Base-by-base conservation (phyloP, 768 basidiomycete genomes). In the Hericium erinaceus region DNA sequence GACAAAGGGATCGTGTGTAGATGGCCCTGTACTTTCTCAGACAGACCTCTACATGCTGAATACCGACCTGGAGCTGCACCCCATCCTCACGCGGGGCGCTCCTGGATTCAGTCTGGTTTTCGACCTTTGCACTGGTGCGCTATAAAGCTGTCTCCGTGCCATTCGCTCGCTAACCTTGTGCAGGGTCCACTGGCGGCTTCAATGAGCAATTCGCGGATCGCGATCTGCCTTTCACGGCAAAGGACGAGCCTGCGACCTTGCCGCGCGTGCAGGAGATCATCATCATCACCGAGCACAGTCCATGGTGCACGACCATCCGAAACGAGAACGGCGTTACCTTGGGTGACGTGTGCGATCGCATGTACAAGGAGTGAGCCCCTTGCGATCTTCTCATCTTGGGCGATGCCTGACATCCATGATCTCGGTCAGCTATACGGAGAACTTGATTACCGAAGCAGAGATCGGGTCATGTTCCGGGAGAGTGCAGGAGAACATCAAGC, bases 1-100 rank as follows among this genome's bases (percentile, higher is more conserved):
- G n/a, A 22, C 16, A 15, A 7, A 22, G n/a, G n/a, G n/a, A n/a
- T 1, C 6, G 16, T 22, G 7, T n/a, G 7, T 51, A 91, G 88
- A 92, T 69, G 89, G 88, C 0, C 90, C 90, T 5, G 81, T 92
- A 6, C 77, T 92, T 13, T 79, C 81, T 2, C 87, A 87, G 65
- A 90, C 88, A 0, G 90, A 92, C 65, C 76, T 93, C 13, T 93
- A 90, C 69, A 79, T 92, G 3, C 79, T 93, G 56, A 76, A 80
- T 48, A 78, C 81, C 4, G 80, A 84, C 15, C 76, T 92, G 2
- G 80, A 87, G 64, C 66, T 92, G 37, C 77, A 93, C 64, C 90
- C 90, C 4, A 83, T 91, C 66, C 78, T 93, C 12, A 74, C 76
- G 73, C 26, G 66, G 72, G 60, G 60, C 55, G 7, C 65, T 12